Percentiles rank a stretch among this genome's conserved stretches.
Conservation (phyloP, 73 alveolate genomes). For the Paramecium caudatum region DNA sequence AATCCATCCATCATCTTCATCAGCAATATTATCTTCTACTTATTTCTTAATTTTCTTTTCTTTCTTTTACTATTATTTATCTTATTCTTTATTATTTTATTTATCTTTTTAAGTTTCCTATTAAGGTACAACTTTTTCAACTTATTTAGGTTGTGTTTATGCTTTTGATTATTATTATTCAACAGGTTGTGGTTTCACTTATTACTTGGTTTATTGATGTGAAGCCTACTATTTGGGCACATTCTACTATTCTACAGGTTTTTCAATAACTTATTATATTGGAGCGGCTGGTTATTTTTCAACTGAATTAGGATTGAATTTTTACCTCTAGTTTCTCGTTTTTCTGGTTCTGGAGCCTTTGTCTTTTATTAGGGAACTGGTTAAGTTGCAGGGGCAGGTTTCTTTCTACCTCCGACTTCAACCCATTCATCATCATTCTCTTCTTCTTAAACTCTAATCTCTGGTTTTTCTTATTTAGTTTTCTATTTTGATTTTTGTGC, state of each 20-base stretch:
- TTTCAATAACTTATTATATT: not conserved
- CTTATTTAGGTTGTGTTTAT: not conserved
- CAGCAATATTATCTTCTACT: not conserved
- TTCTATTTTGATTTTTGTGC: not conserved
- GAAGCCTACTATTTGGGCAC: not conserved
- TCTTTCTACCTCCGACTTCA: not conserved
- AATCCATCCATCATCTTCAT: conserved; percentile 56
- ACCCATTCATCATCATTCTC: conserved; percentile 47
- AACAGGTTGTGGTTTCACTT: not conserved
- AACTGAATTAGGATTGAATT: not conserved
- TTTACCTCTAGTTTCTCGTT: not conserved
- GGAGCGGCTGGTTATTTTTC: not conserved
- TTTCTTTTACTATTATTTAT: conserved; percentile 14
- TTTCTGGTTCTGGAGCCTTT: not conserved
- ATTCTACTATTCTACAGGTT: not conserved
- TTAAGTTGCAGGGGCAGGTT: not conserved
- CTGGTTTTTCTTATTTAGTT: not conserved
- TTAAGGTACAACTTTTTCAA: not conserved
- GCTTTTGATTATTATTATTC: not conserved
- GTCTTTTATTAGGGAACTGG: not conserved
- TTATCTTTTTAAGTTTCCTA: not conserved
- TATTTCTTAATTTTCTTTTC: not conserved
- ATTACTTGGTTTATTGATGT: not conserved
- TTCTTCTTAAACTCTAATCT: not conserved
- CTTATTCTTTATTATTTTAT: not conserved